phyloP scores from a whole-genome alignment of 108 stramenopile species.

The Fragilaria crotonensis region DNA sequence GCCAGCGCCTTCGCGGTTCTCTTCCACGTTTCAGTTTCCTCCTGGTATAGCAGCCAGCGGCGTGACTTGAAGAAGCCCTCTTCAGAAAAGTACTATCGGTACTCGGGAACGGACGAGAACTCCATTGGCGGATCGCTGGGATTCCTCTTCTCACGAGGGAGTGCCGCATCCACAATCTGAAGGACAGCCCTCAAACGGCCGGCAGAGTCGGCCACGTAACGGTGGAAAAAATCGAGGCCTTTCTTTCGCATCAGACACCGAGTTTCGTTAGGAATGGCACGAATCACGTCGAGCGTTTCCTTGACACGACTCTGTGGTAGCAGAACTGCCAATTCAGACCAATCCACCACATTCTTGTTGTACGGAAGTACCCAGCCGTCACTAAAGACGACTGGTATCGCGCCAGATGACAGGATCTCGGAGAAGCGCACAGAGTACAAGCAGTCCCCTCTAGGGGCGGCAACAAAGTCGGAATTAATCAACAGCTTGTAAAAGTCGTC shows the following conservation, averaged over 20 bases:
- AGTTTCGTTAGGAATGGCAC: background rate
- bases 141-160: too few species aligned
- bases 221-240: background rate
- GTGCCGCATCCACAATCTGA: background rate
- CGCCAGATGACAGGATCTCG: conserved; percentile 29
- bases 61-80: too few species aligned
- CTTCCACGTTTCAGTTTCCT: too few species aligned
- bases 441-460: conserved; percentile 34
- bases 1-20: too few species aligned
- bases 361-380: conserved; percentile 35
- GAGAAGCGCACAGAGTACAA: conserved; percentile 32
- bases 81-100: too few species aligned
- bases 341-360: conserved; percentile 11
- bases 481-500: background rate
- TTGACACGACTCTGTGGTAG: background rate
- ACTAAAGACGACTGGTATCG: conserved; percentile 28
- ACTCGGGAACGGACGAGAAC: background rate
- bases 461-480: conserved; percentile 13
- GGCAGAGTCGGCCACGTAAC: background rate
- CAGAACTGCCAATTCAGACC: background rate
- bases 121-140: background rate
- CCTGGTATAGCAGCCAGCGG: too few species aligned
- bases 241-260: background rate
- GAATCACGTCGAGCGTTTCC: background rate
- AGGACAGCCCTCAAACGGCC: background rate